These are phyloP conservation scores for Conticribra weissflogii DNA, from an alignment of 108 stramenopile species.

Conservation along the genomic window DNA sequence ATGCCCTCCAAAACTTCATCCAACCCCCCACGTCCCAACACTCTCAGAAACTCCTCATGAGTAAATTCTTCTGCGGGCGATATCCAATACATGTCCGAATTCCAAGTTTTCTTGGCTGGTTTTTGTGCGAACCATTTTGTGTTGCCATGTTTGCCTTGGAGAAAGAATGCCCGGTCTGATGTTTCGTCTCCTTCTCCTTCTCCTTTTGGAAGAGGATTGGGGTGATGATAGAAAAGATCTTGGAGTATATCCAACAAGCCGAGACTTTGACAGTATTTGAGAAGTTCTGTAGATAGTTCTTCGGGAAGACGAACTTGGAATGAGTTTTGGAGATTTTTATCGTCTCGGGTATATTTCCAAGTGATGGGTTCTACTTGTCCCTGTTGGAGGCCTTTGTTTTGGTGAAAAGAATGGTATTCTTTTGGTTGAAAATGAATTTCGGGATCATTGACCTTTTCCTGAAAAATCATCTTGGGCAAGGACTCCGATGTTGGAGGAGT, in stretches of 20 bases:
- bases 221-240: slow-evolving; percentile 10
- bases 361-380: slow-evolving; percentile 48
- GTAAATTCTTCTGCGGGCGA: slow-evolving; percentile 49
- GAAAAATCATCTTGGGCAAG: too few relatives aligned
- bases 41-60: slow-evolving; percentile 43
- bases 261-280: slow-evolving; percentile 33
- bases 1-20: slow-evolving; percentile 55
- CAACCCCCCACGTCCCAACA: slow-evolving; percentile 49
- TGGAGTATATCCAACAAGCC: slow-evolving; percentile 50
- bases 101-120: slow-evolving; percentile 42
- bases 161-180: too few relatives aligned
- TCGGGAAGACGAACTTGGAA: slow-evolving; percentile 58
- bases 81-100: slow-evolving; percentile 60
- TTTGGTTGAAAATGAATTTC: too few relatives aligned
- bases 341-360: slow-evolving; percentile 9
- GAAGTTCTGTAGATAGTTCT: slow-evolving; percentile 47
- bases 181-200: neutral
- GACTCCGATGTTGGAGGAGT: too few relatives aligned
- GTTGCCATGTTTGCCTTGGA: too few relatives aligned
- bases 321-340: slow-evolving; percentile 19
- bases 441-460: too few relatives aligned
- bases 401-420: too few relatives aligned
- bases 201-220: slow-evolving; percentile 2
- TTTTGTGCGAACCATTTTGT: slow-evolving; percentile 27
- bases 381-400: slow-evolving; percentile 33